phyloP scores from a whole-genome alignment of 73 alveolate genomes.

The Tetrahymena elliotti region DNA sequence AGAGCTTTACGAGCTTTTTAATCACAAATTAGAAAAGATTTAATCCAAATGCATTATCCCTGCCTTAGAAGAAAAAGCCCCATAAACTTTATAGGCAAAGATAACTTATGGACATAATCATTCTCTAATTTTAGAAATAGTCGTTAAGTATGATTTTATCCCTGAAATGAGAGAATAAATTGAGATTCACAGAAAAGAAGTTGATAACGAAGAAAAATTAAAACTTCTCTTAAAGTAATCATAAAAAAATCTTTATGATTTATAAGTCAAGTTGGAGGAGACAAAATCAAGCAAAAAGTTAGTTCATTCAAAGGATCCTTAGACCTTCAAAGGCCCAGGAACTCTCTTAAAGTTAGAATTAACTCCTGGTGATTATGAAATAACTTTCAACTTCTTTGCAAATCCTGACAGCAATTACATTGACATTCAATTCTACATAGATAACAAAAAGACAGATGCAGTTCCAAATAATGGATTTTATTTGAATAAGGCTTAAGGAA shows the following conservation, averaged over 20 bases:
- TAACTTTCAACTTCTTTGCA: background rate
- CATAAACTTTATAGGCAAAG: background rate
- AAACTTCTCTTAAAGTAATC: background rate
- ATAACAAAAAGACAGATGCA: background rate
- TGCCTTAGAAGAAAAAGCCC: background rate
- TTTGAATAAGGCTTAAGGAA: background rate
- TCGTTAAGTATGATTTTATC: background rate
- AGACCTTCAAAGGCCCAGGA: background rate
- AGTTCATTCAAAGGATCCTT: background rate
- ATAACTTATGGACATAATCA: background rate
- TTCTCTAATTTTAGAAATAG: background rate
- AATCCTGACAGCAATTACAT: background rate
- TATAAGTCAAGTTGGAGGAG: background rate
- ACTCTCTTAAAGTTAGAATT: background rate
- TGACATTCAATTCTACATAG: background rate
- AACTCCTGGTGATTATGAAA: background rate
- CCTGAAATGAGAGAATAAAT: background rate
- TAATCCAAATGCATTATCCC: background rate
- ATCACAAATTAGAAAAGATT: background rate
- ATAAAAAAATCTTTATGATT: background rate
- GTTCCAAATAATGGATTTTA: background rate
- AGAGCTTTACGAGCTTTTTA: background rate
- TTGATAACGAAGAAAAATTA: background rate
- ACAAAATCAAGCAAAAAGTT: background rate
- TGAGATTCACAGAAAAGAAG: background rate